Base-by-base conservation (phyloP, 805 yeast genomes). In the Kazachstania viticola region DNA sequence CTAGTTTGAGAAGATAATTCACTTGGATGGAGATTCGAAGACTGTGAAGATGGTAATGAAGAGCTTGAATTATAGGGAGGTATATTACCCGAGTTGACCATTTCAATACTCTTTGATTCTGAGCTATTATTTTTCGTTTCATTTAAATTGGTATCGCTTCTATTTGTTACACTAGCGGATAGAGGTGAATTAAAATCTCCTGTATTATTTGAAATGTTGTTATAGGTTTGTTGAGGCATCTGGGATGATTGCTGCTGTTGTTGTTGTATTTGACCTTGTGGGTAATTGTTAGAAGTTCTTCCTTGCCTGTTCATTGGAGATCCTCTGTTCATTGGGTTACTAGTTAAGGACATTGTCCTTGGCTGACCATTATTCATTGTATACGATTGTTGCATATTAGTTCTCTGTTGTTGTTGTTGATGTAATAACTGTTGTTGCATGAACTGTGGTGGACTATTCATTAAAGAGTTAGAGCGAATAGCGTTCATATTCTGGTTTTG, bases 151-250 rank as follows among this genome's bases (percentile, higher is more conserved):
- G 33, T 14, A 19, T 30, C 9, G 34, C 21, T 17, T 25, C 32
- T 14, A 30, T 29, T 9, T 35, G 21, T 29, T 40, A 33, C n/a
- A n/a, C n/a, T n/a, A 4, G 40, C 32, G 18, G 28, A 38, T 31
- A 38, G 15, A 2, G 45, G 44, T 2, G 45, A 38, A 3, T 32
- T 28, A 7, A 28, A 11, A 5, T 22, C 21, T 9, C 23, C 27
- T 8, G 13, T 9, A 16, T 16, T 29, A 17, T 24, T 16, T 3
- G 9, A 7, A 19, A 8, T 11, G 11, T 19, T 19, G 21, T 19
- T 19, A 19, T 19, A 19, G 7, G 9, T 11, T 19, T 19, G 7
- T 11, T 19, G n/a, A 9, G 30, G 21, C 14, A 13, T 4, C 17
- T 21, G 27, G 21, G 14, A 19, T 12, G 13, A 15, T 14, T 27